Evolutionary conservation across 257 asterid species (phyloP), one percentile per base, ranked within the genome.

Genomic region (Solanum clarkiae): DNA sequence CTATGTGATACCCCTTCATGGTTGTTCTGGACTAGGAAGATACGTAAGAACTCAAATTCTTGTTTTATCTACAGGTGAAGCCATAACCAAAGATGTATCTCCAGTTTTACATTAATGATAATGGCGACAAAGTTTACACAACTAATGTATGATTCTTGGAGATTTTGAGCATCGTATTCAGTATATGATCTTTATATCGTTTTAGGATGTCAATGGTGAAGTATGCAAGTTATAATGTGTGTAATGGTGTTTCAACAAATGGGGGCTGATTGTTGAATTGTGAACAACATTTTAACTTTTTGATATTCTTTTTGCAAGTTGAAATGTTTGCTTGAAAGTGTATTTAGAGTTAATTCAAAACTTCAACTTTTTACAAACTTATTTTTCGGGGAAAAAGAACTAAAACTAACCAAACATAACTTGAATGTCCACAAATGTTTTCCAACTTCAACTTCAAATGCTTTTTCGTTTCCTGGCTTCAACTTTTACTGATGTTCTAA

Each of bases 111-210:
- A 89, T 92, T 13, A 92, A 92, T 75, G 94, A 92, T 2, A 90
- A 90, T 2, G 93, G 95, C 14, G 93, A 89, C 49, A 91, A 92
- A 82, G 95, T 92, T 71, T 92, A 92, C 90, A 92, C 95, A 47
- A 92, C 95, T 8, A 92, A 92, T 92, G 92, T 92, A 42, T 29
- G 11, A 49, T 42, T 7, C 66, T 26, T 57, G 26, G 29, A 45
- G 9, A 13, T 32, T 72, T 15, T 20, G 16, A n/a, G 57, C 57
- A 72, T n/a, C 7, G 13, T 72, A 72, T 6, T 72, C 17, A 45
- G 1, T 8, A 72, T 44, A 71, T 42, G 29, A 18, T 70, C 22
- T 70, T 40, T 57, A 20, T 57, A 57, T 18, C 20, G 63, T 18
- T 57, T 57, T 57, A 57, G 74, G 47, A 32, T 4, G 4, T 66